Conservation (phyloP, 768 basidiomycete species). For the Hygrophorus russula region DNA sequence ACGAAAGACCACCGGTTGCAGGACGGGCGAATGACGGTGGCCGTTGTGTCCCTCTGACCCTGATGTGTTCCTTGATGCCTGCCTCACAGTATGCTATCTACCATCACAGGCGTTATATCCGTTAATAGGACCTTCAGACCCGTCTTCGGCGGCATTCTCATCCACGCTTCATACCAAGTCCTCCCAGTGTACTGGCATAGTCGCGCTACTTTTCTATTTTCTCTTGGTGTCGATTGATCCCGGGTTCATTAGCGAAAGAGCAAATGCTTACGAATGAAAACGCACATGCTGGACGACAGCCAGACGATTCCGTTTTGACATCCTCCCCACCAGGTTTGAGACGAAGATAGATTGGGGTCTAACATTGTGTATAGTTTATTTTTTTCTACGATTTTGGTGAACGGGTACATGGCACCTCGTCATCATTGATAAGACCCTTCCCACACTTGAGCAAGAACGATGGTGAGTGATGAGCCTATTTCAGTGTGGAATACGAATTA, state of each 20-base stretch:
- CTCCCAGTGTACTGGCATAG: constrained; percentile 63
- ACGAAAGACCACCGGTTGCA: background rate
- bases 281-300: constrained; percentile 16
- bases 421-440: background rate
- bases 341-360: constrained; percentile 56
- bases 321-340: constrained; percentile 31
- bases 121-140: constrained; percentile 62
- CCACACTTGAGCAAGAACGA: too few relatives aligned
- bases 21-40: background rate
- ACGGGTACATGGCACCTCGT: constrained; percentile 5
- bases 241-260: constrained; percentile 59
- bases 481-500: too few relatives aligned
- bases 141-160: constrained; percentile 59
- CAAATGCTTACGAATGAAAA: constrained; percentile 31
- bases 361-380: constrained; percentile 36
- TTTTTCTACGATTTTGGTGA: constrained; percentile 35
- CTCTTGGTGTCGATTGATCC: constrained; percentile 50
- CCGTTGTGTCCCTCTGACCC: background rate
- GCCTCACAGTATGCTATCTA: constrained; percentile 38
- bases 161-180: constrained; percentile 40
- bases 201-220: constrained; percentile 37
- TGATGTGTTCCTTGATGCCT: background rate
- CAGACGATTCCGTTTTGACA: constrained; percentile 10
- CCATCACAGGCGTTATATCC: constrained; percentile 56
- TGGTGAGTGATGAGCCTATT: too few relatives aligned